Evolutionary conservation across 2,329 filamentous ascomycete species (phyloP).

Genomic region (Hymenotorrendiella dingleyae): DNA sequence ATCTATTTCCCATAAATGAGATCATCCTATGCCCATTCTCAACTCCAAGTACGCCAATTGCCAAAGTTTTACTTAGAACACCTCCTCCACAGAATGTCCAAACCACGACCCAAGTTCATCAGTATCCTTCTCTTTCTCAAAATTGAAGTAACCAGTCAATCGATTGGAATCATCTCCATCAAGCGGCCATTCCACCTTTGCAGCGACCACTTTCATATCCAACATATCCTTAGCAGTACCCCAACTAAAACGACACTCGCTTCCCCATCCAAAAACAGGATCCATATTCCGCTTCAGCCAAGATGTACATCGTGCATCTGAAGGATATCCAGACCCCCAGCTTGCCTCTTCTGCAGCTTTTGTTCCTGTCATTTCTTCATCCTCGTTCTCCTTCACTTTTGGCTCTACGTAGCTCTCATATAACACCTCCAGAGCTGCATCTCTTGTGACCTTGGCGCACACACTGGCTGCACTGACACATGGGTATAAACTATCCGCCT

Average conservation of each 20-base stretch:
- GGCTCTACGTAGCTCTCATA: conserved; percentile 39
- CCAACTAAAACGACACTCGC: conserved; percentile 93
- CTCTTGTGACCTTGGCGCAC: conserved; percentile 91
- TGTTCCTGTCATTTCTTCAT: conserved; percentile 15
- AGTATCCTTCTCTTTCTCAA: conserved; percentile 29
- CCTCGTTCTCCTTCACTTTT: conserved; percentile 30
- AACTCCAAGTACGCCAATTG: background rate
- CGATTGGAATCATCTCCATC: conserved; percentile 62
- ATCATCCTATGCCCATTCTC: background rate
- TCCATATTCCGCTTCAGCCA: conserved; percentile 90
- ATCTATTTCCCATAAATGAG: too few relatives aligned
- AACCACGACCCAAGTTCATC: conserved; percentile 76
- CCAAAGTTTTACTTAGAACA: conserved; percentile 21
- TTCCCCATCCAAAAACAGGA: conserved; percentile 90
- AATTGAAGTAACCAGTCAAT: conserved; percentile 69
- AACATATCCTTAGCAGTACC: conserved; percentile 90
- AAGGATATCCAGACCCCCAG: conserved; percentile 94
- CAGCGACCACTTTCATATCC: conserved; percentile 51
- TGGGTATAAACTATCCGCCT: conserved; percentile 88
- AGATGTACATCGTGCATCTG: conserved; percentile 69
- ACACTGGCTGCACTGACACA: conserved; percentile 91
- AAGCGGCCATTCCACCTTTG: conserved; percentile 78
- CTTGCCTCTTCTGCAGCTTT: conserved; percentile 36
- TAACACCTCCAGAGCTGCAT: conserved; percentile 78
- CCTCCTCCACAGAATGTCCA: conserved; percentile 40